These are phyloP conservation scores for Trametes gibbosa DNA, from an alignment of 768 basidiomycete species.

Conservation along the genomic window DNA sequence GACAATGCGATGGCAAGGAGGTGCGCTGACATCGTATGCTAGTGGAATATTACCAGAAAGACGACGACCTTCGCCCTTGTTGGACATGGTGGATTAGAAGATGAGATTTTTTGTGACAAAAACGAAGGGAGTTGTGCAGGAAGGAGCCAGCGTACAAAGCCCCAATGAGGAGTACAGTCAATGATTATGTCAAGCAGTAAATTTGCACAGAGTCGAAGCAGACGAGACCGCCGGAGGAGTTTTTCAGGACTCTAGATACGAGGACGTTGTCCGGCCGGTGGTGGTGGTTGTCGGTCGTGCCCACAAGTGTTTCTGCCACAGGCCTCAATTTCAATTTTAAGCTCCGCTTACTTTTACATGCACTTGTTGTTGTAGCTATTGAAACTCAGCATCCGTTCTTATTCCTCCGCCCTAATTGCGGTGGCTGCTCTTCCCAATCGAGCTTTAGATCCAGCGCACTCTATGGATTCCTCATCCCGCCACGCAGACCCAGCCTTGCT, in stretches of 20 bases:
- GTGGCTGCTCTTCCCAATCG: constrained; percentile 9
- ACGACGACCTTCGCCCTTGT: constrained; percentile 13
- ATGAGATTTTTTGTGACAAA: constrained; percentile 14
- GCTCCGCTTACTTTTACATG: constrained; percentile 1
- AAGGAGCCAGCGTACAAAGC: not conserved
- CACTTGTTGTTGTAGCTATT: not conserved
- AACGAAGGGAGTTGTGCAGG: constrained; percentile 2
- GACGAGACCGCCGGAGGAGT: constrained; percentile 5
- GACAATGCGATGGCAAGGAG: constrained; percentile 6
- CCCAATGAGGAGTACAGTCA: not conserved
- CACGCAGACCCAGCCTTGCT: constrained; percentile 48
- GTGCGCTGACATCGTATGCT: constrained; percentile 40
- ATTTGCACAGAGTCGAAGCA: not conserved
- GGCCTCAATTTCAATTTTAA: not conserved
- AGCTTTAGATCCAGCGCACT: not conserved
- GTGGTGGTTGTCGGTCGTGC: constrained; percentile 16
- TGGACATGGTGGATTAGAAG: constrained; percentile 12
- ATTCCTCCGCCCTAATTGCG: not conserved
- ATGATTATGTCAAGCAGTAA: constrained; percentile 15
- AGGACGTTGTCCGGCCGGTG: constrained; percentile 6
- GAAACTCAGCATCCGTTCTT: not conserved
- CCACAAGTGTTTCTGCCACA: constrained; percentile 14
- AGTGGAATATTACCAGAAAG: constrained; percentile 18
- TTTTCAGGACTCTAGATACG: constrained; percentile 16
- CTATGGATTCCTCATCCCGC: not conserved